Base-by-base conservation (phyloP, 371 early-diverging fungal species). In the Saksenaea oblongispora region DNA sequence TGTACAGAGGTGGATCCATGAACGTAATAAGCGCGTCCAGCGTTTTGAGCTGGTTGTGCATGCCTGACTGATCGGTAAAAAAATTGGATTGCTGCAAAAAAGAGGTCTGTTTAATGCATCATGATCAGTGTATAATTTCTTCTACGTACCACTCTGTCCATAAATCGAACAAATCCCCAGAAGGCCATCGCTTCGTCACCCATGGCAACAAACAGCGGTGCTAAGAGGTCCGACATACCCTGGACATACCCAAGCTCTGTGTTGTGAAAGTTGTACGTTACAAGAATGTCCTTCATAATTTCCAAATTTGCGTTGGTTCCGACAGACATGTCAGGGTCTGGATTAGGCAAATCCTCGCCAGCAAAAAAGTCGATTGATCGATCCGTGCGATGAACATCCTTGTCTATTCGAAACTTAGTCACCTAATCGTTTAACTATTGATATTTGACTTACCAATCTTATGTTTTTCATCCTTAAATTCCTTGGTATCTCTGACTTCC, bases 321-420 rank as follows among this genome's bases (percentile, higher is more conserved):
- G 0, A 76, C 80, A 10, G 71, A 62, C 64, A 83, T 79, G 63
- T 87, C 79, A 24, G 80, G 81, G 26, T 85, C 71, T 55, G 89
- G 75, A 67, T 87, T 86, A 36, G 85, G 86, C 51, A 89, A 73
- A 22, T 83, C 84, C 36, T 87, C 85, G 8, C 83, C 84, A 9
- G 87, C 86, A 80, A 93, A 95, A 62, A 92, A 86, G 0, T 89
- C 84, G 7, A 94, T 86, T 0, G 84, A 84, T 5, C 96, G 79
- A 71, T 98, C 98, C 0, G 98, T 98, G 42, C 97, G 88, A 61
- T 95, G 87, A 0, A 95, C 96, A 67, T 97, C 98, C 74, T 95
- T 95, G 56, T 95, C 95, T 86, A 67, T 59, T 26, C 11, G 42
- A 14, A 53, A 66, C 10, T 51, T 17, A 55, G 56, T 44, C 42